phyloP scores from a whole-genome alignment of 768 basidiomycete species.

The Boletus bicolor region DNA sequence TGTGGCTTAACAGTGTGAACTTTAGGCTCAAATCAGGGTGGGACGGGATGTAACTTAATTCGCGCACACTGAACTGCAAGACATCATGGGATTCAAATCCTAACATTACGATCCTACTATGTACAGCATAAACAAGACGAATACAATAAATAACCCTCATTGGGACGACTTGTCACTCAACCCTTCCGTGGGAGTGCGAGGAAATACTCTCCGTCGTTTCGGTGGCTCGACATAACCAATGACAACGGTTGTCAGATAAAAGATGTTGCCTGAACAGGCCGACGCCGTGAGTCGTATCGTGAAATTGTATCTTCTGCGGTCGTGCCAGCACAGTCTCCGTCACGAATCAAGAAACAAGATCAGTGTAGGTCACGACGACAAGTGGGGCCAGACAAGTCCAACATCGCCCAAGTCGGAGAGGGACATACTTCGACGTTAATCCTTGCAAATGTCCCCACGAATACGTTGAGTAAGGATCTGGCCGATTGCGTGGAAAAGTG shows the following conservation, averaged over 20 bases:
- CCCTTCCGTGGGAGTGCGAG: not conserved
- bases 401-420: not conserved
- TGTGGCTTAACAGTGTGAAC: no score
- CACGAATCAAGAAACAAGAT: constrained; percentile 9
- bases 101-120: no score
- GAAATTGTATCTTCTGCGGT: constrained; percentile 10
- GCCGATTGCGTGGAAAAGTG: constrained; percentile 14
- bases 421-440: constrained; percentile 21
- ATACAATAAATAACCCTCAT: not conserved
- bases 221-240: not conserved
- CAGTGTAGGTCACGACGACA: constrained; percentile 19
- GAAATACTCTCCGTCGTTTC: not conserved
- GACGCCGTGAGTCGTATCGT: not conserved
- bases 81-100: no score
- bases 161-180: not conserved
- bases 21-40: no score
- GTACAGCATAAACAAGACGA: not conserved
- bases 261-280: not conserved
- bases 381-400: not conserved
- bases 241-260: constrained; percentile 10
- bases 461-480: constrained; percentile 11
- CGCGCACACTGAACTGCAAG: no score
- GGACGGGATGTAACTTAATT: no score
- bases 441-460: constrained; percentile 1
- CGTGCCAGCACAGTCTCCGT: not conserved